Base-by-base conservation (phyloP, 192 early-diverging fungal species). In the Spizellomyces sp. region DNA sequence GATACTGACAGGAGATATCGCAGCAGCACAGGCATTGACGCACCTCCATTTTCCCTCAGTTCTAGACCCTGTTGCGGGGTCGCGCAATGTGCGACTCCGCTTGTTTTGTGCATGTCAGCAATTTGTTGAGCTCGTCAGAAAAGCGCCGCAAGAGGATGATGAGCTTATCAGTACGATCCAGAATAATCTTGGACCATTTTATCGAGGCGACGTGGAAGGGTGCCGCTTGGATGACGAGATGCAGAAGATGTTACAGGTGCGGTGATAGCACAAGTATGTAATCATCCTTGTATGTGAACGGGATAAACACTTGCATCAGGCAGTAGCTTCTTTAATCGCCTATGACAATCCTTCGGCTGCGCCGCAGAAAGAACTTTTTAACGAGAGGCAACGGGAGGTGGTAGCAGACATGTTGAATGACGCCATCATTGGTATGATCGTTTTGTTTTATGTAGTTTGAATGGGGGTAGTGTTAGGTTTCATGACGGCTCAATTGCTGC, bases 51-150 rank as follows among this genome's bases (percentile, higher is more conserved):
- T 61, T 41, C 59, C 59, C 14, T 15, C 17, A 41, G 36, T 42
- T 41, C 15, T 61, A 14, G 50, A 54, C 4, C 50, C 50, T 4
- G 17, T 0, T n/a, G 14, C 1, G 4, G 50, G 50, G 0, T n/a
- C 50, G 14, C 17, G 17, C 50, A 61, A 42, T 41, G 5, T 41
- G 17, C 15, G 36, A 19, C 59, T 61, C 14, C 59, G 59, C 17
- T 14, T 61, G 14, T 42, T 36, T 61, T 42, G 17, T 14, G 42
- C 4, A 61, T 61, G 59, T 42, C 59, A 61, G 9, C 21, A 61
- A 41, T 61, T 61, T 42, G 59, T 61, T 5, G 59, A 61, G 36
- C 59, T 61, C 15, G 21, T 61, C 6, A 17, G 59, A 14, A 14
- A 5, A 15, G 42, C 6, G 59, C 6, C 17, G 42, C 15, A 17